Evolutionary conservation across 2,329 filamentous ascomycete genomes (phyloP), one percentile per base, ranked within the genome.

Genomic region (Teratosphaeria epicoccoides): DNA sequence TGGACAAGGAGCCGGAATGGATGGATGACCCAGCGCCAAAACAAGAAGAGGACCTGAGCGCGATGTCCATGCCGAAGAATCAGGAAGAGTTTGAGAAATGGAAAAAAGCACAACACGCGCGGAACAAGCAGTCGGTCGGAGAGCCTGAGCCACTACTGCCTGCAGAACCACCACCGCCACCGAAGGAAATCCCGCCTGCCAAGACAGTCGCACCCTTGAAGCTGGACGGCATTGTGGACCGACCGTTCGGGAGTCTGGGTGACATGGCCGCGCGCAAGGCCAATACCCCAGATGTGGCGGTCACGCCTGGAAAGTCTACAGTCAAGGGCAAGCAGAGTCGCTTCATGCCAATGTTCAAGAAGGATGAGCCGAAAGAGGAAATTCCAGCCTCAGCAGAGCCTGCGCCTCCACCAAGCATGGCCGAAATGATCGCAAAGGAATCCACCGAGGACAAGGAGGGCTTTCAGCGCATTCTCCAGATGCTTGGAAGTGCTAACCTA

Each of bases 41-140:
- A 14, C 77, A 75, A 44, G 84, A 87, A 49, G 81, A 84, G 61
- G 73, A 79, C 44, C 46, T 63, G 26, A 52, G 58, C 25, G 52
- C 24, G n/a, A 56, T 61, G 47, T 56, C 57, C 24, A 60, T 58
- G 55, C 61, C 65, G 4, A 86, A 88, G 61, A 95, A 89, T 0
- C 84, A 88, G 62, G 89, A 94, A 64, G 90, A 96, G 59, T 94
- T 96, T 68, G 85, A 94, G 71, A 87, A 87, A 59, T 96, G 91
- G 82, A 95, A 95, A 77, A 88, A 94, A 61, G 53, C 50, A n/a
- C 50, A 79, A 78, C 57, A 94, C 94, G 88, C 91, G 87, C 68
- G 83, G 33, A 61, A 76, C 52, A 75, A 75, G 61, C 24, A 46
- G 29, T 59, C 62, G 10, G 68, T 72, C 24, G 73, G 56, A 4